Evolutionary conservation across 768 basidiomycete species (phyloP), one percentile per base, ranked within the genome.

Genomic region (Podaxis pistillaris): DNA sequence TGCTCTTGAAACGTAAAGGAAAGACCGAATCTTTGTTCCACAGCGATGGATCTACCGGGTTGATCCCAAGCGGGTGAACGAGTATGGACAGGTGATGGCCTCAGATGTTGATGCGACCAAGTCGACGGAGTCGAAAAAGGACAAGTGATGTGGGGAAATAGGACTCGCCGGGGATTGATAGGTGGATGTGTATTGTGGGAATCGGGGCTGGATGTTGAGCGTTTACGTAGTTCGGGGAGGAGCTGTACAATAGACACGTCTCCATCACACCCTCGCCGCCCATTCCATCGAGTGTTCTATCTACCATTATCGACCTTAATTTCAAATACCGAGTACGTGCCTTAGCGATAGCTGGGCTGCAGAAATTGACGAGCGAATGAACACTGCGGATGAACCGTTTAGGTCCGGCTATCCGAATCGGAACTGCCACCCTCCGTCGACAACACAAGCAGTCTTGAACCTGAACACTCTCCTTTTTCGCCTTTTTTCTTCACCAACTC

Each of bases 31-130:
- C 67, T 63, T 40, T 61, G 67, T 64, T 64, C 67, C 60, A 63
- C 74, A 96, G 91, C 90, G 94, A 61, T 99, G 92, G 91, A 98
- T 98, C 75, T 99, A 99, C 81, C 88, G 93, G 46, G 83, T 98
- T 71, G 97, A 99, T 77, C 91, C 89, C 68, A 92, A 91, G 68
- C 90, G 97, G 68, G 85, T 93, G 68, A 99, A 99, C 76, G 96
- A 98, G 79, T 98, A 93, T 73, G 96, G 96, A 49, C 93, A 96
- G 75, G 90, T 94, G 66, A 74, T 90, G 76, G 76, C 71, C 37
- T 74, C 76, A 50, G 86, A 85, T 70, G 77, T 71, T 63, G 78
- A 80, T 73, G 71, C 69, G 50, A 73, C 64, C 58, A 76, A 78
- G 56, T 49, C 57, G 46, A 63, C 60, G 67, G 83, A 87, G 72